Evolutionary conservation across 768 basidiomycete genomes (phyloP), one percentile per base, ranked within the genome.

Genomic region (Sistotremastrum niveocremeum): DNA sequence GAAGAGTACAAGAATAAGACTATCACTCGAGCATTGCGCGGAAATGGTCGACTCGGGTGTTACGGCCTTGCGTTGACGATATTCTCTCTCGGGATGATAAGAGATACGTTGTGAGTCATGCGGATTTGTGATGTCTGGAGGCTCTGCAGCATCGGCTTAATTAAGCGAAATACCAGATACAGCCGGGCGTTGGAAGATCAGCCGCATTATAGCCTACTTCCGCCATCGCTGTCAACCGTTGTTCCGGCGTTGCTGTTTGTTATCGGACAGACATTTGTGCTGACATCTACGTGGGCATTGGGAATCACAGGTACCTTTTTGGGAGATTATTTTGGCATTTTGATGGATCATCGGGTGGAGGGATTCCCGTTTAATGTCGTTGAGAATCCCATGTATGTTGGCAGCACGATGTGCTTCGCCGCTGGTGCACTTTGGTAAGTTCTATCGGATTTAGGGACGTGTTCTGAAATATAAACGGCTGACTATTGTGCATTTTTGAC

Each of bases 301-400:
- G 94, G 94, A 2, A 65, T 97, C 55, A 97, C 94, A 2, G 94
- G 93, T 35, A 95, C 90, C 2, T 95, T 91, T 69, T 69, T 88
- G 40, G 60, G 66, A 1, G 84, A 84, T 58, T 87, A 87, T 58
- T 87, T 89, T 52, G 86, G 84, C 3, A 85, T 88, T 49, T 63
- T 86, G 51, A 90, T 84, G 89, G 79, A 88, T 56, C 71, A 81
- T 49, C 71, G 86, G 44, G 91, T 97, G n/a, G 83, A 90, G 56
- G 83, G 85, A 20, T 99, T 99, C 70, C 94, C 94, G 0, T 99
- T 97, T 72, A 94, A 94, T 59, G 73, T 95, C 41, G 70, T 93
- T 37, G 71, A 76, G 12, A 83, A 95, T 61, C 94, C 94, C 0
- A 99, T 99, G 94, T 98, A 99, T 58, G 84, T 90, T 40, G 94